These are phyloP conservation scores for Peronospora destructor DNA, from an alignment of 352 stramenopile genomes.

Conservation along the genomic window DNA sequence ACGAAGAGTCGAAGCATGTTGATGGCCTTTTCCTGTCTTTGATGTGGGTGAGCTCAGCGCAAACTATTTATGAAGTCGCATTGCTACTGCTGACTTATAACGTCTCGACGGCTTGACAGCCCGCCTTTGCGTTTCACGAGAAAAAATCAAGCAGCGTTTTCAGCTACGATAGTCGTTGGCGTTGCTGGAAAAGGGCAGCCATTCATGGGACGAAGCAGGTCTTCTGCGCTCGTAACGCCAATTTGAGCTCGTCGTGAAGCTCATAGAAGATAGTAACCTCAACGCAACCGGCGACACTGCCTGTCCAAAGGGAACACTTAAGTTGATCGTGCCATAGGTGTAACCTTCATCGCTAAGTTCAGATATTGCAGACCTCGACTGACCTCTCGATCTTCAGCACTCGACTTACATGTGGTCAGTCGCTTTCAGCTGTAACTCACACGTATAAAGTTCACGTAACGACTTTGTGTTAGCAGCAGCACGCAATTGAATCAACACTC, in stretches of 20 bases:
- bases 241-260: constrained; percentile 4
- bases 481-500: background rate
- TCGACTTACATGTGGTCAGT: background rate
- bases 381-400: background rate
- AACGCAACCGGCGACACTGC: constrained; percentile 18
- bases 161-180: constrained; percentile 3
- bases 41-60: background rate
- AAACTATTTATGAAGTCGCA: constrained; percentile 1
- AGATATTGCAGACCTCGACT: constrained; percentile 1
- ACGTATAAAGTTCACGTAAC: constrained; percentile 8
- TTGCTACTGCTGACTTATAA: constrained; percentile 8
- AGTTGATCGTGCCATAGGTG: constrained; percentile 14
- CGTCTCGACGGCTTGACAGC: constrained; percentile 4
- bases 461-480: constrained; percentile 1
- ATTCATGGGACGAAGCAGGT: constrained; percentile 18
- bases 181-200: constrained; percentile 24
- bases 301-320: constrained; percentile 2
- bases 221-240: constrained; percentile 23
- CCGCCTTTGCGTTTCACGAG: background rate
- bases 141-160: constrained; percentile 15
- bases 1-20: constrained; percentile 17
- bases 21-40: background rate
- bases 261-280: constrained; percentile 11
- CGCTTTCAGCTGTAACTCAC: constrained; percentile 1
- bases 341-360: constrained; percentile 5